Conservation (phyloP, 345 rosid genomes). For the Lumnitzera littorea region DNA sequence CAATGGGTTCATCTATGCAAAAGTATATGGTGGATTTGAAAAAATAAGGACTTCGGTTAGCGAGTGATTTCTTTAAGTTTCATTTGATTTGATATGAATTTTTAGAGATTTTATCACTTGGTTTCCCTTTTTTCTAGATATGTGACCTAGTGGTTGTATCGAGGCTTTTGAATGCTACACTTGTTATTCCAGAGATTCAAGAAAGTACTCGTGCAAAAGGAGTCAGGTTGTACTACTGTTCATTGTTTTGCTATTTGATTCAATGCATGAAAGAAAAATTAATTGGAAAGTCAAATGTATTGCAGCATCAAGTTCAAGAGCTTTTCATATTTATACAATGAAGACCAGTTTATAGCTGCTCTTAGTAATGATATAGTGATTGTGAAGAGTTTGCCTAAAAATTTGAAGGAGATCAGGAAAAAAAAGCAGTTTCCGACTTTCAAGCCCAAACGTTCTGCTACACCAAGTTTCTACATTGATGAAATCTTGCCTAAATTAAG, state of each 20-base stretch:
- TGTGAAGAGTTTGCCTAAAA: slow-evolving; percentile 65
- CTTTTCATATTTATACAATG: slow-evolving; percentile 90
- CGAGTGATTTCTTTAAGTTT: slow-evolving; percentile 5
- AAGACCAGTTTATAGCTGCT: slow-evolving; percentile 86
- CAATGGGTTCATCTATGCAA: slow-evolving; percentile 81
- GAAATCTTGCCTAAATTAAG: slow-evolving; percentile 72
- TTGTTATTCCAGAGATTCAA: slow-evolving; percentile 98
- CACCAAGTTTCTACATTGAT: slow-evolving; percentile 64
- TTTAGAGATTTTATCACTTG: slow-evolving; percentile 14
- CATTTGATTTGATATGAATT: background rate
- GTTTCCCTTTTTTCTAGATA: slow-evolving; percentile 77
- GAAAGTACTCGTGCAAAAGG: slow-evolving; percentile 84
- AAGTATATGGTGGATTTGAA: slow-evolving; percentile 91
- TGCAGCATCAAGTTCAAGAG: slow-evolving; percentile 84
- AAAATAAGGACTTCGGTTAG: slow-evolving; percentile 84
- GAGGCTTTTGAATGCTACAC: slow-evolving; percentile 99
- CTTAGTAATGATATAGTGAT: slow-evolving; percentile 73
- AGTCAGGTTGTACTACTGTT: slow-evolving; percentile 48
- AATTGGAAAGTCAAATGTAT: slow-evolving; percentile 9
- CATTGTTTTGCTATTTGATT: background rate
- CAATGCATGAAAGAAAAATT: background rate
- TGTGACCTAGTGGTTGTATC: slow-evolving; percentile 99
- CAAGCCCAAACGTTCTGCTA: slow-evolving; percentile 71
- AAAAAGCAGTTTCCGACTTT: slow-evolving; percentile 60
- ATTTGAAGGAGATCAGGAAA: slow-evolving; percentile 71